phyloP scores from a whole-genome alignment of 2,329 filamentous ascomycete species.

The Dothideomycetes sp. region DNA sequence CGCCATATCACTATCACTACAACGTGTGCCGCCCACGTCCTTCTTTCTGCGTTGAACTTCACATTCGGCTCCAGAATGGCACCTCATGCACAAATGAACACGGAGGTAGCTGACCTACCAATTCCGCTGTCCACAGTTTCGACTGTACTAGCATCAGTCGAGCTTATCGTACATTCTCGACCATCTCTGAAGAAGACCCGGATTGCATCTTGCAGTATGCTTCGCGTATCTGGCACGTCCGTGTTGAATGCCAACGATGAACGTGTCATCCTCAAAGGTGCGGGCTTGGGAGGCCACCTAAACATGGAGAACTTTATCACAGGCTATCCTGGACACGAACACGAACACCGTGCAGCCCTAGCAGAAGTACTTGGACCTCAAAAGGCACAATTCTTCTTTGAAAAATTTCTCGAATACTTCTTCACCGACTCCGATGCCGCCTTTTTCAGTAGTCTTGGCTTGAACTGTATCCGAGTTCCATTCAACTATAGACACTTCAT shows the following conservation, averaged over 20 bases:
- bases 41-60: too few relatives aligned
- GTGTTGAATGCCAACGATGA: constrained; percentile 35
- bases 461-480: constrained; percentile 47
- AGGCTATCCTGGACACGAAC: constrained; percentile 45
- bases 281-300: constrained; percentile 20
- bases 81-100: too few relatives aligned
- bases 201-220: too few relatives aligned
- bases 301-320: constrained; percentile 51
- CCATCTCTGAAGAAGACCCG: constrained; percentile 10
- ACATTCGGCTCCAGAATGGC: too few relatives aligned
- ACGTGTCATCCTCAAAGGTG: constrained; percentile 35
- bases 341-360: constrained; percentile 42
- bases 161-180: too few relatives aligned
- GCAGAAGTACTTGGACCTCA: constrained; percentile 40
- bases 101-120: too few relatives aligned
- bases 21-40: too few relatives aligned
- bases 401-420: constrained; percentile 41
- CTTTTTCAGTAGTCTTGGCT: constrained; percentile 41
- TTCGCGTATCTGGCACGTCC: constrained; percentile 29
- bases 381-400: constrained; percentile 48
- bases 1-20: too few relatives aligned
- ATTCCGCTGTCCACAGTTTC: too few relatives aligned
- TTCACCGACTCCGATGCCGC: constrained; percentile 46
- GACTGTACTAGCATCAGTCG: too few relatives aligned
- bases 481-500: constrained; percentile 49